phyloP scores from a whole-genome alignment of 208 protist species.

The Trypanosoma caninum region DNA sequence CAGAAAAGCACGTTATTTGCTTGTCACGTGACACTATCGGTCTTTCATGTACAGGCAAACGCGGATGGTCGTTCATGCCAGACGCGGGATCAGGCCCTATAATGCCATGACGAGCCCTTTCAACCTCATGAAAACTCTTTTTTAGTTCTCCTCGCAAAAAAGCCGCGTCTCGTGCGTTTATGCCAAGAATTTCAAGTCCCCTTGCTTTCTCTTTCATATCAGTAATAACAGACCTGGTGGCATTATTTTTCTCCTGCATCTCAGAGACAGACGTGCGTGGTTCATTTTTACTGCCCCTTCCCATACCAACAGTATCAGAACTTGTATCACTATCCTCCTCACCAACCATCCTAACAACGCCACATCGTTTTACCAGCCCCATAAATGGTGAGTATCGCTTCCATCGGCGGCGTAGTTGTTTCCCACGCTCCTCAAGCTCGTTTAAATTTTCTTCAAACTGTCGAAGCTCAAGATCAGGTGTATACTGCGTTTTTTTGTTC shows the following conservation, averaged over 20 bases:
- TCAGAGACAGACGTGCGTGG: no score
- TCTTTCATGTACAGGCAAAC: no score
- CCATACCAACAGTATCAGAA: no score
- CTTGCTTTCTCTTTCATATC: background rate
- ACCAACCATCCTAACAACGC: background rate
- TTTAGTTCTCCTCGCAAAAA: conserved; percentile 14
- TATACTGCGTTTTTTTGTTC: background rate
- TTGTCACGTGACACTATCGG: background rate
- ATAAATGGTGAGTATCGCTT: background rate
- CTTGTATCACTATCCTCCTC: conserved; percentile 11
- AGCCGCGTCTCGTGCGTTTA: background rate
- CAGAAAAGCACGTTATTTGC: background rate
- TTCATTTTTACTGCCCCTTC: no score
- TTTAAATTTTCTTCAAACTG: conserved; percentile 14
- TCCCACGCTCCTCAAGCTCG: conserved; percentile 14
- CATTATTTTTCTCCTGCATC: background rate
- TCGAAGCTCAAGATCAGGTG: conserved; percentile 1
- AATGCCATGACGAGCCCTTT: conserved; percentile 1
- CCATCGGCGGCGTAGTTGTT: background rate
- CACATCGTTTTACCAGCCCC: background rate
- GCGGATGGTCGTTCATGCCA: no score
- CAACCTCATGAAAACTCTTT: conserved; percentile 1
- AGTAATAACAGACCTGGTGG: background rate
- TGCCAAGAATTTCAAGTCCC: background rate
- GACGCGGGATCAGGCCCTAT: no score